These are phyloP conservation scores for Fusarium sp. DNA, from an alignment of 2,329 filamentous ascomycete species.

Conservation along the genomic window DNA sequence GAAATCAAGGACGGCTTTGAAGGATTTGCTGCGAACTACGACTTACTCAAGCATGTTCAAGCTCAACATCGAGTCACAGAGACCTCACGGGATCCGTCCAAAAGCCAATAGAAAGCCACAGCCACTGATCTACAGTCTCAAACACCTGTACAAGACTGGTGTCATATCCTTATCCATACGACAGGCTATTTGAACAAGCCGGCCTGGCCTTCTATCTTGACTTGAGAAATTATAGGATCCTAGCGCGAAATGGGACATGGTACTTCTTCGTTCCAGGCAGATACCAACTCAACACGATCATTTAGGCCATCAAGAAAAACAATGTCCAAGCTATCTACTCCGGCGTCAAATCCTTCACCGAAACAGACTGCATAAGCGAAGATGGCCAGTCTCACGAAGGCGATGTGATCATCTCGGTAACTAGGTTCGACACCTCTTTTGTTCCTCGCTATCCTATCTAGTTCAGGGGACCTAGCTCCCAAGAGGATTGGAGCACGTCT, in stretches of 20 bases:
- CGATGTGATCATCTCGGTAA: slow-evolving; percentile 19
- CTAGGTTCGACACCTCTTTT: slow-evolving; percentile 26
- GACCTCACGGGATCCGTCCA: slow-evolving; percentile 1
- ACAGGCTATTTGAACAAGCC: slow-evolving; percentile 30
- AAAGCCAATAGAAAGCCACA: slow-evolving; percentile 16
- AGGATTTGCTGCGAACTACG: slow-evolving; percentile 13
- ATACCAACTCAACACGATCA: background rate
- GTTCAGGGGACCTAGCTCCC: slow-evolving; percentile 20
- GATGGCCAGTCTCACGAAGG: slow-evolving; percentile 6
- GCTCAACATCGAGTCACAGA: background rate
- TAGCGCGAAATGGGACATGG: slow-evolving; percentile 16
- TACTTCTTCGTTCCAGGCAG: rapidly evolving
- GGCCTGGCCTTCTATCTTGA: slow-evolving; percentile 9
- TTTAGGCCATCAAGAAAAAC: slow-evolving; percentile 1
- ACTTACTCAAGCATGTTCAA: background rate
- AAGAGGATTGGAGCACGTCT: slow-evolving; percentile 20
- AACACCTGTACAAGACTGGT: slow-evolving; percentile 6
- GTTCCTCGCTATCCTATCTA: slow-evolving; percentile 19
- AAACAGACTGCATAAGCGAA: slow-evolving; percentile 21
- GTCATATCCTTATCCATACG: slow-evolving; percentile 16
- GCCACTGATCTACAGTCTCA: background rate
- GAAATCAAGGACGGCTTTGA: slow-evolving; percentile 18
- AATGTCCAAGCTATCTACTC: slow-evolving; percentile 13
- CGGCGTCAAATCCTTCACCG: slow-evolving; percentile 10
- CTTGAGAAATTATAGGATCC: slow-evolving; percentile 14